Conservation (phyloP, 1,284 basidiomycete species). For the Cutaneotrichosporon dermatis region DNA sequence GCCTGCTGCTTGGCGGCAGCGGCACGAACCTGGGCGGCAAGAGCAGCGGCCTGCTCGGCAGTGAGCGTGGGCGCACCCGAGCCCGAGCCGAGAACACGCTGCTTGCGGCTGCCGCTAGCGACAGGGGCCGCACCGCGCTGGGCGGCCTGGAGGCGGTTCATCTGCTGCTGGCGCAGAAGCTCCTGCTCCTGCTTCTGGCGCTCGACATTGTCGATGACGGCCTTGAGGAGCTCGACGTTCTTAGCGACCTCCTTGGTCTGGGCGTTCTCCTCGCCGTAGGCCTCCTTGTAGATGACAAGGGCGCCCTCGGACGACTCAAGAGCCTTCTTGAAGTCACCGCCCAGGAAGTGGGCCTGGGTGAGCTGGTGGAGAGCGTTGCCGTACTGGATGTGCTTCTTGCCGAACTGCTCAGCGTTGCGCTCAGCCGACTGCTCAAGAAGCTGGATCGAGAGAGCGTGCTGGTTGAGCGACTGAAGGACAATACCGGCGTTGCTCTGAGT, state of each 20-base stretch:
- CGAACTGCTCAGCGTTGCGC: slow-evolving; percentile 37
- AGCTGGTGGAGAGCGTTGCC: slow-evolving; percentile 47
- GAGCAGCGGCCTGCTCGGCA: slow-evolving; percentile 12
- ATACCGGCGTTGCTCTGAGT: slow-evolving; percentile 46
- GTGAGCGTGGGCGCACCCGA: slow-evolving; percentile 11
- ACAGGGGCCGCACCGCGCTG: slow-evolving; percentile 15
- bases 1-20: slow-evolving; percentile 12
- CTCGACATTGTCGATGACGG: slow-evolving; percentile 46
- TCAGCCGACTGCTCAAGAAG: slow-evolving; percentile 41
- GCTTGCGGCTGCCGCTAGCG: slow-evolving; percentile 6
- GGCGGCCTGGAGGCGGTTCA: slow-evolving; percentile 35
- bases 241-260: slow-evolving; percentile 50
- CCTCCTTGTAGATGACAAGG: slow-evolving; percentile 47
- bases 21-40: slow-evolving; percentile 10
- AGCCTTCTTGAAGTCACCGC: slow-evolving; percentile 46
- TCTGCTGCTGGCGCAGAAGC: slow-evolving; percentile 36
- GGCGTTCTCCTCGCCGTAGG: slow-evolving; percentile 46
- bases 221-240: slow-evolving; percentile 49
- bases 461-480: slow-evolving; percentile 45
- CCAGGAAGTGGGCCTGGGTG: slow-evolving; percentile 49
- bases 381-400: slow-evolving; percentile 41
- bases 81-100: slow-evolving; percentile 9
- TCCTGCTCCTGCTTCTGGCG: slow-evolving; percentile 42
- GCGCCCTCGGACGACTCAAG: slow-evolving; percentile 45
- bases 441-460: slow-evolving; percentile 39